Percentiles rank a stretch among this genome's conserved stretches.
phyloP scores from a whole-genome alignment of 2,329 filamentous ascomycete species.

The Drechslerella stenobrocha region DNA sequence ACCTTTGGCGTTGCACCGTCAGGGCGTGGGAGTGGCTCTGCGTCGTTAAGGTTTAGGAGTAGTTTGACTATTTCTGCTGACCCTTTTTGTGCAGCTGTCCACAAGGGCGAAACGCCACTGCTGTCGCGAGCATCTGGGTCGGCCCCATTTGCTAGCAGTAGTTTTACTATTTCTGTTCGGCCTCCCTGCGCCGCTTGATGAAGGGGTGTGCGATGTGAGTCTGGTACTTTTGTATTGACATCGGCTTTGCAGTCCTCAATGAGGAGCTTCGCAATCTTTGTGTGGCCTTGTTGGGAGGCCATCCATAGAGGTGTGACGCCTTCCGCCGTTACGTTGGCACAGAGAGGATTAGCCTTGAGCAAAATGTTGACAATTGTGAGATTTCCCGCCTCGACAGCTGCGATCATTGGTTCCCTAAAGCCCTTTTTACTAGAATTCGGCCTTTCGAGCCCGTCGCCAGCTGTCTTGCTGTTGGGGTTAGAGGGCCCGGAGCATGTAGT shows the following conservation, averaged over 20 bases:
- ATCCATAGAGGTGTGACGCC: slow-evolving; percentile 14
- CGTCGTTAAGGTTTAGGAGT: background rate
- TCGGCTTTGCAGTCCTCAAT: slow-evolving; percentile 1
- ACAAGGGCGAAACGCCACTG: background rate
- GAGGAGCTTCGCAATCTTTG: slow-evolving; percentile 12
- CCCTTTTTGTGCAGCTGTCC: slow-evolving; percentile 1
- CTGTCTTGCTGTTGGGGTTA: no score
- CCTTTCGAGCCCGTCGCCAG: no score
- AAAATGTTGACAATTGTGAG: slow-evolving; percentile 1
- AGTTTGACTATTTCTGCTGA: background rate
- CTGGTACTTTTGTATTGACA: slow-evolving; percentile 1
- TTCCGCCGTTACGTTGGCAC: background rate
- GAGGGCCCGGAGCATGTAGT: no score
- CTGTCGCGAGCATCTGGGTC: background rate
- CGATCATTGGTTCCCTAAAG: slow-evolving; percentile 7
- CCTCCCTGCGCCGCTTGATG: slow-evolving; percentile 13
- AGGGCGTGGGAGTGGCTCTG: no score
- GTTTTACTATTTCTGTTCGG: slow-evolving; percentile 2
- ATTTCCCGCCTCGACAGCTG: slow-evolving; percentile 5
- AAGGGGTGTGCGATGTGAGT: background rate
- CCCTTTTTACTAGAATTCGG: no score
- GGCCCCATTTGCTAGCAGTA: slow-evolving; percentile 4
- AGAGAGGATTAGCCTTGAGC: background rate
- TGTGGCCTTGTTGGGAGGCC: slow-evolving; percentile 9
- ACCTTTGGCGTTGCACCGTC: no score